Conservation (phyloP, 495 filamentous ascomycete genomes). For the Penicillium odoratum region DNA sequence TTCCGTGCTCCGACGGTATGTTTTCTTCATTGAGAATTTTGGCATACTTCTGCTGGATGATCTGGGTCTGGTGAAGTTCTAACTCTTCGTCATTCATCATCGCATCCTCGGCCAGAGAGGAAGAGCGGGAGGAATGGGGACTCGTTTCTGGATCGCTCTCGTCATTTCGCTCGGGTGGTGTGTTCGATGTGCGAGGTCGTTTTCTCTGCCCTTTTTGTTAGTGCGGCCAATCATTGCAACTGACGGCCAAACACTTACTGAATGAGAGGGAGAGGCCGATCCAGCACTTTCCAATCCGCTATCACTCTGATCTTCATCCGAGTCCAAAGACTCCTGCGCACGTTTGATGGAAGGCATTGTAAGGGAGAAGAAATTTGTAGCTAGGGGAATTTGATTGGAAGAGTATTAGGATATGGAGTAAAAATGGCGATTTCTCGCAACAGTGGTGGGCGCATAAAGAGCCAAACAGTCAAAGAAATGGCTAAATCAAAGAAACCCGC, state of each 20-base stretch:
- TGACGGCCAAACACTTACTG: constrained; percentile 34
- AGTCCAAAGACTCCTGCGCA: constrained; percentile 41
- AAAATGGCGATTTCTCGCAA: not conserved
- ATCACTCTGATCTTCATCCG: constrained; percentile 43
- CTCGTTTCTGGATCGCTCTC: constrained; percentile 31
- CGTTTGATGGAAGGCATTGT: constrained; percentile 51
- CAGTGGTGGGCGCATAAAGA: not conserved
- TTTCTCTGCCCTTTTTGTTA: constrained; percentile 36
- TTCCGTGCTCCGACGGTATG: constrained; percentile 74
- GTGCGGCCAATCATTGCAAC: not conserved
- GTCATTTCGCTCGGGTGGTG: constrained; percentile 23
- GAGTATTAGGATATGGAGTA: not conserved
- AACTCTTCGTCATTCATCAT: constrained; percentile 47
- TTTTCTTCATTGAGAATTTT: constrained; percentile 61
- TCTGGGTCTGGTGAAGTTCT: constrained; percentile 70
- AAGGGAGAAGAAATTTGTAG: not conserved
- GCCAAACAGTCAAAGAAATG: constrained; percentile 2
- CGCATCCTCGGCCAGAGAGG: constrained; percentile 38
- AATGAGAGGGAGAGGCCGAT: constrained; percentile 44
- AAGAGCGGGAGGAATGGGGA: constrained; percentile 17
- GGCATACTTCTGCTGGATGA: constrained; percentile 58
- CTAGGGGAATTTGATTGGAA: not conserved
- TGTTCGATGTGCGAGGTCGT: constrained; percentile 35
- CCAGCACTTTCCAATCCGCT: constrained; percentile 35
- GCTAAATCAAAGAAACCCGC: constrained; percentile 1